Conservation (phyloP, 2,329 filamentous ascomycete genomes). For the Cercospora nicotianae region DNA sequence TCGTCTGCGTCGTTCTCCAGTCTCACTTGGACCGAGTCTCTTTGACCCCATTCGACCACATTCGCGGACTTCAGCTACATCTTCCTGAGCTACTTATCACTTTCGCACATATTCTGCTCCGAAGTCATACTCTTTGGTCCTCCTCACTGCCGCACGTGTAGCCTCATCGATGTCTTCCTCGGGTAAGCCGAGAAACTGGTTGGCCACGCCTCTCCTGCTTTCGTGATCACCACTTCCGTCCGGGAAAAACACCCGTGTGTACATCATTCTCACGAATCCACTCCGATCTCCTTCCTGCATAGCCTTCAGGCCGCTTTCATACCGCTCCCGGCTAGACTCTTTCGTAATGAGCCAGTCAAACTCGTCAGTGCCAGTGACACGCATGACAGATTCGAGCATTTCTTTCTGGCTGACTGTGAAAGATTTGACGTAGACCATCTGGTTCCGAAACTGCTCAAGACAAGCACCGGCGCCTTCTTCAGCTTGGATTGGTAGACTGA, state of each 20-base stretch:
- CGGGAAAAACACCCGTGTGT: neutral
- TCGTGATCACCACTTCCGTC: slow-evolving; percentile 38
- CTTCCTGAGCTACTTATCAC: neutral
- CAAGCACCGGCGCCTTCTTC: neutral
- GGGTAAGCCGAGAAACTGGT: slow-evolving; percentile 33
- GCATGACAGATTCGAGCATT: slow-evolving; percentile 63
- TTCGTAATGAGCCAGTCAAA: neutral
- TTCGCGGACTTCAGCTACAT: neutral
- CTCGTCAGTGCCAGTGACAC: slow-evolving; percentile 54
- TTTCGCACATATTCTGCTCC: neutral
- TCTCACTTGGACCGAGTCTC: neutral
- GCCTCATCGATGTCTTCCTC: slow-evolving; percentile 57
- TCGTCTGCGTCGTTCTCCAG: neutral
- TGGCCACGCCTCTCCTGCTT: slow-evolving; percentile 42
- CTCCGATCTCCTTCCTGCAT: neutral
- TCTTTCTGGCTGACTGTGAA: slow-evolving; percentile 63
- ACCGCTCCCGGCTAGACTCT: neutral
- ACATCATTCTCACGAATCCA: neutral
- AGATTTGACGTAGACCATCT: slow-evolving; percentile 54
- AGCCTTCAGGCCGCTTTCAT: neutral
- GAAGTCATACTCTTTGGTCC: slow-evolving; percentile 9
- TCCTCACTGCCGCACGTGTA: slow-evolving; percentile 43
- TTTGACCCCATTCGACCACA: neutral
- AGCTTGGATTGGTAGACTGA: neutral
- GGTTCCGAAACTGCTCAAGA: slow-evolving; percentile 24